Evolutionary conservation across 1,139 yeast genomes (phyloP).

Genomic region (Saccharomyces hybrid): DNA sequence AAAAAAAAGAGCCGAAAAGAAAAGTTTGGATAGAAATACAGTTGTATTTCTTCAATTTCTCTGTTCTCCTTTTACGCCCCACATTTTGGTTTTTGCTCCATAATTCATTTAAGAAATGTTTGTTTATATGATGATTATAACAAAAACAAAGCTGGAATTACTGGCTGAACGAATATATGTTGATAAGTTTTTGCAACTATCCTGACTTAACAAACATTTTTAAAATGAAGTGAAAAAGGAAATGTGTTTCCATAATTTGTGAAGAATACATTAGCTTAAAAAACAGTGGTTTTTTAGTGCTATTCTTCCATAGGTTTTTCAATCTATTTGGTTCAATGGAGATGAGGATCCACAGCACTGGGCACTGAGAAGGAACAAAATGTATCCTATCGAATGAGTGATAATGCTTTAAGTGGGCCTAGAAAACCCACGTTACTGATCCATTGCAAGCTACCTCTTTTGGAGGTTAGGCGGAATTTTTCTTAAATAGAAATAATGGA

Average conservation of each 20-base stretch:
- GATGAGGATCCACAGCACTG: slow-evolving; percentile 97
- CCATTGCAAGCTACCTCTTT: slow-evolving; percentile 17
- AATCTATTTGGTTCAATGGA: slow-evolving; percentile 23
- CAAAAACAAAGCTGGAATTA: slow-evolving; percentile 99
- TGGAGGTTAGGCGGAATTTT: not conserved
- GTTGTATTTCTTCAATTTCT: slow-evolving; percentile 17
- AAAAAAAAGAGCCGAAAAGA: not conserved
- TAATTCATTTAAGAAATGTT: not conserved
- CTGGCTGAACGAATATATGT: slow-evolving; percentile 85
- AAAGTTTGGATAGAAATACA: slow-evolving; percentile 12
- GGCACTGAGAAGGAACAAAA: slow-evolving; percentile 69
- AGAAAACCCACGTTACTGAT: slow-evolving; percentile 98
- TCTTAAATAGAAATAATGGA: not conserved
- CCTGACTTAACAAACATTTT: slow-evolving; percentile 32
- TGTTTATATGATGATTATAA: slow-evolving; percentile 54
- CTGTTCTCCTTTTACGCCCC: slow-evolving; percentile 6
- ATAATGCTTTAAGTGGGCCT: slow-evolving; percentile 96
- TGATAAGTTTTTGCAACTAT: slow-evolving; percentile 79
- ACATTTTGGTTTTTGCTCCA: not conserved
- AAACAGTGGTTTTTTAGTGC: slow-evolving; percentile 19
- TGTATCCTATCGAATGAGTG: slow-evolving; percentile 56
- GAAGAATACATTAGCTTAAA: slow-evolving; percentile 12
- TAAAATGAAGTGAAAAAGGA: not conserved
- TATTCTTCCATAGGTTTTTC: slow-evolving; percentile 6
- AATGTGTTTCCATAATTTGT: not conserved